Conservation (phyloP, 2,329 filamentous ascomycete species). For the Penicillium sumatraense region DNA sequence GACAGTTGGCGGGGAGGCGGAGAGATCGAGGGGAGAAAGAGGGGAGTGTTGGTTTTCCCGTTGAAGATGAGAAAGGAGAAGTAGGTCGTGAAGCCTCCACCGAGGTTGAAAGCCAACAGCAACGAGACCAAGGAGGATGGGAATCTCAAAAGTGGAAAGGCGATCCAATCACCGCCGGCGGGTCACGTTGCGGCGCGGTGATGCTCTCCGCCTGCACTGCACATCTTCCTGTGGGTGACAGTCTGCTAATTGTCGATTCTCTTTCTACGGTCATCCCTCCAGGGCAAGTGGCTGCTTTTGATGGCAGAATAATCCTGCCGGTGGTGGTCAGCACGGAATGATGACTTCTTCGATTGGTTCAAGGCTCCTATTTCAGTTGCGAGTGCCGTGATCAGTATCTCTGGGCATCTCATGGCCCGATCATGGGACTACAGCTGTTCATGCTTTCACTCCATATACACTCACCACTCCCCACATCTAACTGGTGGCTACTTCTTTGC, state of each 20-base stretch:
- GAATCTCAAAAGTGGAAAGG: constrained; percentile 23
- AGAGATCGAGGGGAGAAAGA: constrained; percentile 6
- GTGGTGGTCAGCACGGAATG: background rate
- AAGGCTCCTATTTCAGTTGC: background rate
- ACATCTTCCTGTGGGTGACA: background rate
- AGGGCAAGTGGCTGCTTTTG: background rate
- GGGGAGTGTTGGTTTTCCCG: constrained; percentile 26
- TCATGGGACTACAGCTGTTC: constrained; percentile 23
- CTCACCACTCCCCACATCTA: background rate
- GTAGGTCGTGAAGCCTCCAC: constrained; percentile 7
- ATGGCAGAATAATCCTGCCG: background rate
- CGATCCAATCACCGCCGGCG: constrained; percentile 29
- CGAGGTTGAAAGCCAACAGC: constrained; percentile 1
- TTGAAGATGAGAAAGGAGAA: constrained; percentile 12
- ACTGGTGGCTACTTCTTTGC: background rate
- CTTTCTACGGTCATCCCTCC: background rate
- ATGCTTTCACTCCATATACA: background rate
- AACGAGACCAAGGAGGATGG: constrained; percentile 14
- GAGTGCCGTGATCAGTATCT: constrained; percentile 18
- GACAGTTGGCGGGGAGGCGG: constrained; percentile 26
- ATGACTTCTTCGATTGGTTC: background rate
- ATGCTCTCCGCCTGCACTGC: background rate
- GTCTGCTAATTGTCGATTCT: background rate
- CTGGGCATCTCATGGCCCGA: constrained; percentile 23
- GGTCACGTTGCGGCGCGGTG: constrained; percentile 27